phyloP scores from a whole-genome alignment of 2,329 filamentous ascomycete genomes.

The Blumeria hordei region DNA sequence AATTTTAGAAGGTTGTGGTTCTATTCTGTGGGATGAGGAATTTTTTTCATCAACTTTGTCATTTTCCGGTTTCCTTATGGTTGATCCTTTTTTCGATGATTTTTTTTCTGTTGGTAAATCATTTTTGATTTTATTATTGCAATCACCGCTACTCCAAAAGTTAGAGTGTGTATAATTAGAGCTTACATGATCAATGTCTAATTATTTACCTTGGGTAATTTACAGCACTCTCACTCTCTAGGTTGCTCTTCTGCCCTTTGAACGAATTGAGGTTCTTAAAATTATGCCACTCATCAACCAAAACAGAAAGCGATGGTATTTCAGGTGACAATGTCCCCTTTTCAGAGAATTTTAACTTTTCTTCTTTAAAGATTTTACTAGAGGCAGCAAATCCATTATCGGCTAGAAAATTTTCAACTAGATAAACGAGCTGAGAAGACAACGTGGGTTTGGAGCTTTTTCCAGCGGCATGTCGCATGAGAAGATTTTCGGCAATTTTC shows the following conservation, averaged over 20 bases:
- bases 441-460: conserved; percentile 17
- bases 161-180: too few relatives aligned
- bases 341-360: conserved; percentile 20
- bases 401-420: conserved; percentile 41
- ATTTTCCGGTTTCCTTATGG: conserved; percentile 5
- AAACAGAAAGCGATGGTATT: conserved; percentile 15
- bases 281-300: conserved; percentile 19
- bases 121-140: conserved; percentile 16
- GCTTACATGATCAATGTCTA: too few relatives aligned
- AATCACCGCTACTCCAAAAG: conserved; percentile 4
- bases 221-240: too few relatives aligned
- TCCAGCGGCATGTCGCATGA: conserved; percentile 9
- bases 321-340: conserved; percentile 6
- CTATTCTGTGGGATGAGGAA: too few relatives aligned
- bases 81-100: conserved; percentile 16
- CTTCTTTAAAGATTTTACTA: conserved; percentile 35
- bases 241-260: not conserved
- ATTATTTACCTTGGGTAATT: too few relatives aligned
- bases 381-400: conserved; percentile 39
- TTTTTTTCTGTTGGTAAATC: conserved; percentile 15
- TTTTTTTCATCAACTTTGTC: too few relatives aligned
- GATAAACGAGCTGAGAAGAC: conserved; percentile 36
- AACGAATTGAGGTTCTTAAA: conserved; percentile 6
- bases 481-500: conserved; percentile 11
- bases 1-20: too few relatives aligned